A percentile compares a stretch with the other conserved stretches of the same genome.
Evolutionary conservation across 208 protist species (phyloP).

Genomic region (Acanthamoeba lenticulata): DNA sequence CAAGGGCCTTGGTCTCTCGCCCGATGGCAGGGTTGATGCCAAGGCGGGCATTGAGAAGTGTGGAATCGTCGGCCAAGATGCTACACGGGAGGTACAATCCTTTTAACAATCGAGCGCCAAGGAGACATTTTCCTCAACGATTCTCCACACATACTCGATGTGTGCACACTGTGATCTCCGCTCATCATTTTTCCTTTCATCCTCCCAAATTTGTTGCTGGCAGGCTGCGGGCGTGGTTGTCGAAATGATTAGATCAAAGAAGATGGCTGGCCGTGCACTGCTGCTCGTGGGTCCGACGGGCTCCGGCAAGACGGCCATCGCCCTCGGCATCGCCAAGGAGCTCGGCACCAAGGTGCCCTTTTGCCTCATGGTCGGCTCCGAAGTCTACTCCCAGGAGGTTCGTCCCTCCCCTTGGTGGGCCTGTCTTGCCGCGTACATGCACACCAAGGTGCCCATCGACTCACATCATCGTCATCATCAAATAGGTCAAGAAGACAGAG

Average conservation of each 20-base stretch:
- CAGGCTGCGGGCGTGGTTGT: constrained; percentile 97
- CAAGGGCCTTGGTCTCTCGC: constrained; percentile 97
- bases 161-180: too few species aligned
- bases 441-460: too few species aligned
- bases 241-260: constrained; percentile 99
- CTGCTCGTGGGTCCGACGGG: constrained; percentile 99
- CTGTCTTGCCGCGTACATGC: too few species aligned
- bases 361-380: constrained; percentile 97
- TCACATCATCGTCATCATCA: too few species aligned
- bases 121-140: too few species aligned
- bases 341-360: constrained; percentile 99
- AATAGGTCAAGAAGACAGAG: constrained; percentile 98
- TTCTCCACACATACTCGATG: too few species aligned
- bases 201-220: constrained; percentile 15
- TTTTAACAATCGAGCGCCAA: too few species aligned
- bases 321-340: constrained; percentile 98
- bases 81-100: constrained; percentile 95
- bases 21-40: constrained; percentile 90
- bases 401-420: too few species aligned
- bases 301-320: constrained; percentile 96
- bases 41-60: constrained; percentile 73
- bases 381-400: constrained; percentile 98
- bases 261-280: constrained; percentile 99
- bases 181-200: constrained; percentile 53
- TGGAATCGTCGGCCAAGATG: constrained; percentile 98